Evolutionary conservation across 2,329 filamentous ascomycete species (phyloP).

Genomic region (Aspergillus ibericus): DNA sequence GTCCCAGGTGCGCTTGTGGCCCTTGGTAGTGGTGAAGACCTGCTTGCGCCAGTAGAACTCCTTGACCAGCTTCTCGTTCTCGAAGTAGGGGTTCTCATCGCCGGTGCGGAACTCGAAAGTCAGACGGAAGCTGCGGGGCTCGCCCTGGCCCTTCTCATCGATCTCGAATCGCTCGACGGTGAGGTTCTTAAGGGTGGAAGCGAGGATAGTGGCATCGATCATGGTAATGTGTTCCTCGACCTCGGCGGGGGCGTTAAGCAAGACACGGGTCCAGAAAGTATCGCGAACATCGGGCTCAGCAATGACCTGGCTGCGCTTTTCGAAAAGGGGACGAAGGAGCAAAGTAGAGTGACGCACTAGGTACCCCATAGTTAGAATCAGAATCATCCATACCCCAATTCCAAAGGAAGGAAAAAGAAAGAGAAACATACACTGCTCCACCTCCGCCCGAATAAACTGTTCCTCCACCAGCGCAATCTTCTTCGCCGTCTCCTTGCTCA

Average conservation of each 20-base stretch:
- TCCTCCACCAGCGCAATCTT: conserved; percentile 77
- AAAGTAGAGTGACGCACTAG: conserved; percentile 72
- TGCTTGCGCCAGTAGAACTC: conserved; percentile 80
- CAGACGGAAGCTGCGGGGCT: conserved; percentile 77
- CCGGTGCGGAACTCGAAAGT: conserved; percentile 68
- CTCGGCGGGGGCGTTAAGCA: conserved; percentile 82
- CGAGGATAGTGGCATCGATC: conserved; percentile 68
- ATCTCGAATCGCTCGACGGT: conserved; percentile 81
- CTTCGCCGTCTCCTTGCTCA: conserved; percentile 49
- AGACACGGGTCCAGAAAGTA: conserved; percentile 92
- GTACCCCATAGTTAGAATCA: neutral
- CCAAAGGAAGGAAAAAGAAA: conserved; percentile 22
- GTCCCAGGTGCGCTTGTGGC: conserved; percentile 60
- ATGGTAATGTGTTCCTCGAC: conserved; percentile 87
- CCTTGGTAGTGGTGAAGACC: conserved; percentile 44
- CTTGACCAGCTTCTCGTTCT: conserved; percentile 78
- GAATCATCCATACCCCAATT: neutral
- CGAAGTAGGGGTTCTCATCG: conserved; percentile 75
- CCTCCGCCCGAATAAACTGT: conserved; percentile 80
- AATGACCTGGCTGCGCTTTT: conserved; percentile 70
- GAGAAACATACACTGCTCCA: conserved; percentile 62
- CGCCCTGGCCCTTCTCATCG: conserved; percentile 58
- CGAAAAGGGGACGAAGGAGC: conserved; percentile 70
- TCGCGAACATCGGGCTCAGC: conserved; percentile 58
- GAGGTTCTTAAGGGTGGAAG: conserved; percentile 65